These are phyloP conservation scores for Rhodotorula sp. DNA, from an alignment of 1,284 basidiomycete species.

Conservation along the genomic window DNA sequence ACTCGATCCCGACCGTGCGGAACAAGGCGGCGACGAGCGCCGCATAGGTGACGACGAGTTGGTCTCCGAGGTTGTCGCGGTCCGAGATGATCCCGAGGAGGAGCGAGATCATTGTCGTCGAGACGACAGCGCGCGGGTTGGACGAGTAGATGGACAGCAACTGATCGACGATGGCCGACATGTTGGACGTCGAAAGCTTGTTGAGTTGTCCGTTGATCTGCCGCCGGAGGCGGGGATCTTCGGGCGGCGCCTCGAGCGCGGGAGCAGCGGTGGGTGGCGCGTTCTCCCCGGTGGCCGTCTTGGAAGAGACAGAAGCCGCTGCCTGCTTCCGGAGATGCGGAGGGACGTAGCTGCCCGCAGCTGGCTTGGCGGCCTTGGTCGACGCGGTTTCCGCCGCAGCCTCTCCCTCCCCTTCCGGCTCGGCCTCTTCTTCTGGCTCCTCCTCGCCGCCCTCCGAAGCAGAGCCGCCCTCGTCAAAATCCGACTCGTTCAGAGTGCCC, in stretches of 20 bases:
- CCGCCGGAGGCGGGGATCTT: slow-evolving; percentile 62
- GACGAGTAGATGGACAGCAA: slow-evolving; percentile 77
- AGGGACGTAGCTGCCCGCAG: slow-evolving; percentile 52
- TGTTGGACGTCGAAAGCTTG: slow-evolving; percentile 58
- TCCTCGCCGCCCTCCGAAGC: slow-evolving; percentile 35
- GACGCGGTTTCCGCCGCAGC: slow-evolving; percentile 15
- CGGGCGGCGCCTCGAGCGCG: slow-evolving; percentile 24
- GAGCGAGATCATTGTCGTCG: slow-evolving; percentile 71
- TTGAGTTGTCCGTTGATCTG: slow-evolving; percentile 59
- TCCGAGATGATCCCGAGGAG: slow-evolving; percentile 80
- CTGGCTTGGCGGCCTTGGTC: slow-evolving; percentile 24
- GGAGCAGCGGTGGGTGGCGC: background rate
- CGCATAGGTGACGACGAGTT: slow-evolving; percentile 87
- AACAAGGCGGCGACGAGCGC: slow-evolving; percentile 82
- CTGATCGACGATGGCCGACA: slow-evolving; percentile 72
- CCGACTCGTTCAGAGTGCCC: slow-evolving; percentile 1
- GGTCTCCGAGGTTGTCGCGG: slow-evolving; percentile 75
- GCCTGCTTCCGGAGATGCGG: slow-evolving; percentile 54
- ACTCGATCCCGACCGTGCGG: slow-evolving; percentile 83
- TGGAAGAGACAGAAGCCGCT: slow-evolving; percentile 44
- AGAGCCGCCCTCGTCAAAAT: slow-evolving; percentile 16
- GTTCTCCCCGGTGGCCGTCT: background rate
- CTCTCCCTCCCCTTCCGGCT: slow-evolving; percentile 26
- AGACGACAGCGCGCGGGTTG: slow-evolving; percentile 79
- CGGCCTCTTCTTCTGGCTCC: slow-evolving; percentile 27